Evolutionary conservation across 495 filamentous ascomycete species (phyloP), one percentile per base, ranked within the genome.

Genomic region (Neurospora sp.): DNA sequence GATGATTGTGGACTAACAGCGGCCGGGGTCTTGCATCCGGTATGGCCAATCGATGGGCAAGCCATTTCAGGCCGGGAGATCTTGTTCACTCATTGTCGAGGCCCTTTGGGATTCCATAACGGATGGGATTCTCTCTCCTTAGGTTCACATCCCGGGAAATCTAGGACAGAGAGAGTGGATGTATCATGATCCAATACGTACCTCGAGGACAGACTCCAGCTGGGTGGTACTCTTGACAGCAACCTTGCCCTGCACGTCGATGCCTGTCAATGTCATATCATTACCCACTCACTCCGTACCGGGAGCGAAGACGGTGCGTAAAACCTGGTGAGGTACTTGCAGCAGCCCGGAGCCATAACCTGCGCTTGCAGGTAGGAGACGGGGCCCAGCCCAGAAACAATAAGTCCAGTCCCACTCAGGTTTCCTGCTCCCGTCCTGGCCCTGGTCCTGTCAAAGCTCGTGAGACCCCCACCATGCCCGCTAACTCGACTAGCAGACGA

Each of bases 41-140:
- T 14, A 70, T 68, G 74, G 74, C 77, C 78, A 77, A 74, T 76
- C 75, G 70, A 73, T 45, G 77, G 75, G 72, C 68, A 73, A 73
- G 71, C 71, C 69, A 73, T 53, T 68, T 68, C 70, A 38, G 37
- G 48, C 69, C 73, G 70, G 4, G 72, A 76, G 74, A 76, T 78
- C 76, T 76, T 73, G 65, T 75, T 76, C 78, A 59, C 68, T 40
- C 39, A 40, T 37, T 27, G 70, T 41, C 48, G 68, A 74, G 68
- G 72, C 53, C 38, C 71, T 61, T 6, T 31, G 73, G 65, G 40
- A 41, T n/a, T 38, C 42, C 35, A 71, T 41, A 68, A 65, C 37
- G 61, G 48, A 70, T 16, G 40, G 31, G 27, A 72, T 20, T 38
- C 37, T 37, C 20, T 22, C 31, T 44, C 37, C 48, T 16, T 27